phyloP scores from a whole-genome alignment of 1,284 basidiomycete species.

The Rhodotorula sp. region DNA sequence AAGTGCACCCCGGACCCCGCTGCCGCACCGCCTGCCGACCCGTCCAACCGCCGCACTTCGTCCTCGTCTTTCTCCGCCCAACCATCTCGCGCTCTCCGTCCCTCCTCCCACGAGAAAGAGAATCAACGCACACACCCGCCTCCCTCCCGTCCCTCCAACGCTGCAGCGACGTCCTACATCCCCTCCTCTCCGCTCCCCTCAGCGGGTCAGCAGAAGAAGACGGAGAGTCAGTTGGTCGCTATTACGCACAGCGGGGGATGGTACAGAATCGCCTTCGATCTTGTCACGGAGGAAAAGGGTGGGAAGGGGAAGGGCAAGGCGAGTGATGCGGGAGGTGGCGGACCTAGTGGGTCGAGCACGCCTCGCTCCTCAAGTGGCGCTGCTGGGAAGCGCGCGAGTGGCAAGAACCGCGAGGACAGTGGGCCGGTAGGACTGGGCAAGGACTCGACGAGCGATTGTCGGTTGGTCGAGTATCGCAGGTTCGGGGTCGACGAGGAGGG shows the following conservation, averaged over 20 bases:
- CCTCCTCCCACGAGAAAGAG: no score
- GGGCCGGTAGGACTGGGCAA: slow-evolving; percentile 49
- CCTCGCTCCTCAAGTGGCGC: slow-evolving; percentile 48
- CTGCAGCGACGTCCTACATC: background rate
- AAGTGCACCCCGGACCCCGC: background rate
- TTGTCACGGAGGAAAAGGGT: slow-evolving; percentile 42
- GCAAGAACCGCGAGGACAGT: slow-evolving; percentile 51
- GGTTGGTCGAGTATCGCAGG: slow-evolving; percentile 68
- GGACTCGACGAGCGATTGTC: slow-evolving; percentile 57
- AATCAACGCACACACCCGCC: background rate
- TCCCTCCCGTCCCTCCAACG: background rate
- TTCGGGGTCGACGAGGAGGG: slow-evolving; percentile 76
- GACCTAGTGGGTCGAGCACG: slow-evolving; percentile 55
- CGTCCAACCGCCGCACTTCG: background rate
- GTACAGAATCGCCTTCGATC: slow-evolving; percentile 78
- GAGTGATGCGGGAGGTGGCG: background rate
- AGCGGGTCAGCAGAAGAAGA: no score
- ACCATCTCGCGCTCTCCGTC: background rate
- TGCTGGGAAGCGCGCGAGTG: background rate
- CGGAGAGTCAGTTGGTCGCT: slow-evolving; percentile 64
- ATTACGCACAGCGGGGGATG: slow-evolving; percentile 87
- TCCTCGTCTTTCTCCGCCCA: background rate
- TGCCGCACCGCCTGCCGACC: background rate
- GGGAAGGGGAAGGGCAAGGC: slow-evolving; percentile 52
- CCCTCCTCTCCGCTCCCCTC: background rate